These are phyloP conservation scores for Anisodus tanguticus DNA, from an alignment of 257 asterid species.

Conservation along the genomic window DNA sequence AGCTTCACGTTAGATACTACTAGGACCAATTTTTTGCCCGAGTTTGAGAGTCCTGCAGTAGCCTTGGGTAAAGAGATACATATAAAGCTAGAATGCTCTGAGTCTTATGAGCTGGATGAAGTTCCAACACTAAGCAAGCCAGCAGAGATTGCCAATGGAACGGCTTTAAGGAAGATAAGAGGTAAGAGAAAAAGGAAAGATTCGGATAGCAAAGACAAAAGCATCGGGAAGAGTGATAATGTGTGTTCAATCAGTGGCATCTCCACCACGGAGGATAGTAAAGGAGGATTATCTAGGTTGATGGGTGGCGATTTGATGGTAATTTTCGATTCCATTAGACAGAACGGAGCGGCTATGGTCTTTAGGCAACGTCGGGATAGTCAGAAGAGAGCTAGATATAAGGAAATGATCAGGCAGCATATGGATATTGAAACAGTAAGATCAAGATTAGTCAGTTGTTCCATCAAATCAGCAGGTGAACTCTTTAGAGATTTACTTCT, in stretches of 20 bases:
- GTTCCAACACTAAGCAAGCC: conserved; percentile 32
- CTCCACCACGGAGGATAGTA: conserved; percentile 39
- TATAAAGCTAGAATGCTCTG: conserved; percentile 42
- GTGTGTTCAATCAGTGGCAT: conserved; percentile 52
- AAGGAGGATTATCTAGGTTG: conserved; percentile 34
- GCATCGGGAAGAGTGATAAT: conserved; percentile 62
- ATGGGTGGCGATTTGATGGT: conserved; percentile 48
- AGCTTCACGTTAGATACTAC: conserved; percentile 63
- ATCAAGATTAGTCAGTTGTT: conserved; percentile 53
- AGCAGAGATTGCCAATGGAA: conserved; percentile 33
- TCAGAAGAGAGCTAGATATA: conserved; percentile 90
- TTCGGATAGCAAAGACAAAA: conserved; percentile 53
- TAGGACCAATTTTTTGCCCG: conserved; percentile 46
- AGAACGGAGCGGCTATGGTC: conserved; percentile 63
- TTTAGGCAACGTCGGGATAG: conserved; percentile 82
- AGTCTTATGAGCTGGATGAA: conserved; percentile 43
- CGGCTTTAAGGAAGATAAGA: conserved; percentile 60
- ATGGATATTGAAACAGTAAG: conserved; percentile 73
- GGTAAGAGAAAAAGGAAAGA: conserved; percentile 75
- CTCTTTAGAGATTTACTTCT: conserved; percentile 83
- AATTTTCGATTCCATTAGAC: conserved; percentile 56
- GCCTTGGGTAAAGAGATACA: conserved; percentile 35
- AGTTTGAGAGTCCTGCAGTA: conserved; percentile 41
- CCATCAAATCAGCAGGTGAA: conserved; percentile 58
- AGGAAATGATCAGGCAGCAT: conserved; percentile 67